Evolutionary conservation across 2,329 filamentous ascomycete genomes (phyloP), one percentile per base, ranked within the genome.

Genomic region (Botrytis porri): DNA sequence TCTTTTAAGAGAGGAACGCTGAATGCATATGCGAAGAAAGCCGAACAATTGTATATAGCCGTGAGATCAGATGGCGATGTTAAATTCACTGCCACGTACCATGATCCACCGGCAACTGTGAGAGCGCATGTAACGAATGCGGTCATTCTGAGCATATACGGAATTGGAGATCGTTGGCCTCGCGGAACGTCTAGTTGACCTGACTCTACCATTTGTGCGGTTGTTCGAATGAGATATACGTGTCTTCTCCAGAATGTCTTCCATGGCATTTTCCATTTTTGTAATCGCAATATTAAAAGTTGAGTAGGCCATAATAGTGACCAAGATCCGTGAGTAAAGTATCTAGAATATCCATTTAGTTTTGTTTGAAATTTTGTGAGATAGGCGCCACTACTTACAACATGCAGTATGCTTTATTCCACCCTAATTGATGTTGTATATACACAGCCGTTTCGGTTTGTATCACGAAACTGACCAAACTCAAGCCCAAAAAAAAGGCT

Each of bases 351-450:
- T 16, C n/a, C 45, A 74, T 75, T 75, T 57, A 66, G 60, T 67
- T 59, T 45, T 41, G 25, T 41, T 57, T 57, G n/a, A 4, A 5
- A 10, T 39, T 20, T 54, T 41, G 14, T 62, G 29, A 8, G 4
- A 59, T 29, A 32, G 35, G 32, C n/a, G 37, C 18, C 16, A 45
- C 45, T 45, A 82, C 84, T 84, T 84, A 98, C 86, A 99, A 89
- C 96, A 99, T 99, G 86, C 94, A 97, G 84, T 98, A 99, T n/a
- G 96, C 93, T 85, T 99, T 99, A 84, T 97, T 89, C 96, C 96
- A 99, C 76, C 92, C 90, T 76, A 98, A 84, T 74, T 96, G 90
- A 81, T 95, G 91, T 84, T 98, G 95, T 75, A 99, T 96, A 83
- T 98, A 95, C 16, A 97, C 91, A 18, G 95, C 95, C 71, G 97